Base-by-base conservation (phyloP, 768 basidiomycete genomes). In the Lactarius trivialis region DNA sequence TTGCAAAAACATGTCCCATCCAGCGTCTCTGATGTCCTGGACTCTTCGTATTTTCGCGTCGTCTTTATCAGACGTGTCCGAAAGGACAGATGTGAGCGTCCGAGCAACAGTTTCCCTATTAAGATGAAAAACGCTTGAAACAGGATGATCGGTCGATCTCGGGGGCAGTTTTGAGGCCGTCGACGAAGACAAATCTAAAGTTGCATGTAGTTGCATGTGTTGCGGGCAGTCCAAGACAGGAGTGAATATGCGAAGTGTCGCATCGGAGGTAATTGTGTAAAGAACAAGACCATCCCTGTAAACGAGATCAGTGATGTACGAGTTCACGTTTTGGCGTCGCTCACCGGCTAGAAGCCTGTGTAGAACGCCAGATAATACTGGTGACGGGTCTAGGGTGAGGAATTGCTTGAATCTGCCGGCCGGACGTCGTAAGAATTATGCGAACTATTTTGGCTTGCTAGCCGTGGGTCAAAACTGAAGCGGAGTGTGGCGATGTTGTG, bases 161-260 rank as follows among this genome's bases (percentile, higher is more conserved):
- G 75, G 64, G 70, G 45, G 73, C 68, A 62, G 77, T 60, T 37
- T 75, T 73, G 63, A 77, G 73, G 59, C 81, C 73, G 84, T 68
- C 37, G 88, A 82, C n/a, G 85, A 83, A 67, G 79, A 84, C 8
- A 85, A 72, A 70, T 94, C 91, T 52, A 95, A 71, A 2, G 89
- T 81, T 7, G 87, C 83, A 70, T 93, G 92, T 5, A 97, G 81
- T 72, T 96, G 94, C 43, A 97, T 79, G 70, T 84, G 82, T 65
- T 85, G 84, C 14, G 93, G 92, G 17, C 86, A 84, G 71, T 97
- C 94, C 50, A 97, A 75, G 14, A 97, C 91, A 6, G 94, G 91
- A 36, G 90, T 76, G 72, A 91, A 95, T 69, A 97, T 84, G 26
- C 94, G 85, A 37, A 96, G 72, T 5, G 87, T 88, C 0, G 89